Percentiles rank a stretch among this genome's conserved stretches.
phyloP scores from a whole-genome alignment of 768 basidiomycete genomes.

The Rhizopogon rudus region DNA sequence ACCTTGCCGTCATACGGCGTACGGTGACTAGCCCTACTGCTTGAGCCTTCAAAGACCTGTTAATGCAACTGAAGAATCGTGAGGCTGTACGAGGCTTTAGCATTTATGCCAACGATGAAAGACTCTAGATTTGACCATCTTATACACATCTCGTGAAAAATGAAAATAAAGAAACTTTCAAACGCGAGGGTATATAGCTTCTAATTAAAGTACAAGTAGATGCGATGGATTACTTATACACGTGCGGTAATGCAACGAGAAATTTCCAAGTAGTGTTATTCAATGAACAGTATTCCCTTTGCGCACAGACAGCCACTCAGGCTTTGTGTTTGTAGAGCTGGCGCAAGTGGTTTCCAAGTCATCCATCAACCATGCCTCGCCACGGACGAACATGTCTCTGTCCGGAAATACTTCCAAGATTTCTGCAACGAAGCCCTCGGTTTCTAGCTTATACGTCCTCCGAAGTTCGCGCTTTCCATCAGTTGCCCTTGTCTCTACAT shows the following conservation, averaged over 20 bases:
- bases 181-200: no score
- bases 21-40: no score
- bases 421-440: slow-evolving; percentile 58
- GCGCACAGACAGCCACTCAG: slow-evolving; percentile 7
- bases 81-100: no score
- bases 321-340: slow-evolving; percentile 5
- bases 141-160: no score
- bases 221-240: not conserved
- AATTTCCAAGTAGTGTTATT: not conserved
- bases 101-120: no score
- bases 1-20: no score
- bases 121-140: no score
- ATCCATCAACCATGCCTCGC: slow-evolving; percentile 48
- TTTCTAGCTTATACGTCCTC: slow-evolving; percentile 48
- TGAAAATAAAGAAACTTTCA: no score
- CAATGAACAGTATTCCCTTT: slow-evolving; percentile 10
- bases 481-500: slow-evolving; percentile 34
- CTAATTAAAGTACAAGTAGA: not conserved
- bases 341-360: slow-evolving; percentile 9
- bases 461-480: slow-evolving; percentile 21
- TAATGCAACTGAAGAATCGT: no score
- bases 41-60: no score
- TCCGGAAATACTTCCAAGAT: slow-evolving; percentile 68
- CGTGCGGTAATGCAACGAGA: not conserved
- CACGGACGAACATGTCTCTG: slow-evolving; percentile 57